A percentile compares a stretch with the other conserved stretches of the same genome.
Evolutionary conservation across 306 rosid species (phyloP).

Genomic region (Hippophae tibetana): DNA sequence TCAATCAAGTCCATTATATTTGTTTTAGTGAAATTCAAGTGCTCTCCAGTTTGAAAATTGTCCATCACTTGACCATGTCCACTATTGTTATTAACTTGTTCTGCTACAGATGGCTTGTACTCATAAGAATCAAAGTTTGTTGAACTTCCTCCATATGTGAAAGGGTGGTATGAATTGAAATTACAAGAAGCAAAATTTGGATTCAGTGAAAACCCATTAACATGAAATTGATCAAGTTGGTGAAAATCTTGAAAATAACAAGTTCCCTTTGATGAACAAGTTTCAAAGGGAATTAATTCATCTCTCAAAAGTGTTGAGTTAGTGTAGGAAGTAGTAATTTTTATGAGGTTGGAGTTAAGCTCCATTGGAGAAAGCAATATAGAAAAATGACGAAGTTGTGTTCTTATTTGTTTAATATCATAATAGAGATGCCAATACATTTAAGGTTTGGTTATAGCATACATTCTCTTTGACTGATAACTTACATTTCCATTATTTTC

Average conservation of each 20-base stretch:
- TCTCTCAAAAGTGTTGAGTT: conserved; percentile 27
- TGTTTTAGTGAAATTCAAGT: conserved; percentile 30
- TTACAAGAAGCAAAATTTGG: conserved; percentile 27
- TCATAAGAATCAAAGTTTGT: conserved; percentile 27
- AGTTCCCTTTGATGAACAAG: conserved; percentile 28
- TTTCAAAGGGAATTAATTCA: conserved; percentile 22
- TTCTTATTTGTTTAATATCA: conserved; percentile 24
- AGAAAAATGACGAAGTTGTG: conserved; percentile 2
- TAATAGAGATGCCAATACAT: conserved; percentile 6
- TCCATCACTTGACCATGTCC: conserved; percentile 42
- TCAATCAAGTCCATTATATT: conserved; percentile 31
- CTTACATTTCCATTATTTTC: too few relatives aligned
- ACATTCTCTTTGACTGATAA: too few relatives aligned
- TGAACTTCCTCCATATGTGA: conserved; percentile 22
- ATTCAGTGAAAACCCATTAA: conserved; percentile 41
- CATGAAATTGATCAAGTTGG: conserved; percentile 33
- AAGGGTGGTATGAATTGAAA: conserved; percentile 25
- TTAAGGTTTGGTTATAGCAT: background rate
- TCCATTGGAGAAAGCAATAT: conserved; percentile 42
- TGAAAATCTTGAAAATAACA: conserved; percentile 58
- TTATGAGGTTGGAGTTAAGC: conserved; percentile 29
- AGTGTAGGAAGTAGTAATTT: conserved; percentile 26
- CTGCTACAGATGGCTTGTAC: conserved; percentile 33
- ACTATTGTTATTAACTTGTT: conserved; percentile 14
- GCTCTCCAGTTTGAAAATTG: conserved; percentile 35